These are phyloP conservation scores for Westerdykella aurantiaca DNA, from an alignment of 2,329 filamentous ascomycete species.

Conservation along the genomic window DNA sequence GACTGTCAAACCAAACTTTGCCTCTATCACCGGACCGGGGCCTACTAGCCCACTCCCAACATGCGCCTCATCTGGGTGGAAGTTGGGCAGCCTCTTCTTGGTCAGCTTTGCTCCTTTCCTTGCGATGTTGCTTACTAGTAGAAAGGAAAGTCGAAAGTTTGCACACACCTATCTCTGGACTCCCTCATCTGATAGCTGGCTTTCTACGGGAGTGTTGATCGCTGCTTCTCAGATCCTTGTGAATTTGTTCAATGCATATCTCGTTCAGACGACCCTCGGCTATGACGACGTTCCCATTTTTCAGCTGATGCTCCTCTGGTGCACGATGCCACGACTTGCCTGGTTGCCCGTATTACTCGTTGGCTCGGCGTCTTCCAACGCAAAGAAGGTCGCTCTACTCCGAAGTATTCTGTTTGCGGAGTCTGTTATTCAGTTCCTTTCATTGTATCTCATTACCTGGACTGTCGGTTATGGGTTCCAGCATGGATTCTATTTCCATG, in stretches of 20 bases:
- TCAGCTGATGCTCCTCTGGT: conserved; percentile 29
- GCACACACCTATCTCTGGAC: conserved; percentile 1
- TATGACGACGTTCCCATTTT: conserved; percentile 17
- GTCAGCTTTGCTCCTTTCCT: conserved; percentile 18
- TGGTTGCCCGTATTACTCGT: conserved; percentile 12
- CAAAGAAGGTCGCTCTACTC: too few relatives aligned
- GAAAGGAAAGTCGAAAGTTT: conserved; percentile 1
- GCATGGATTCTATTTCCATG: too few relatives aligned
- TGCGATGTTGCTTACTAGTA: conserved; percentile 6
- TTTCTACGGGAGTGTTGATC: conserved; percentile 14
- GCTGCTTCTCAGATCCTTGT: conserved; percentile 18
- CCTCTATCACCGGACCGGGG: conserved; percentile 1
- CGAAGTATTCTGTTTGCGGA: too few relatives aligned
- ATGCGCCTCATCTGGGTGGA: conserved; percentile 20
- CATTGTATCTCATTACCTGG: too few relatives aligned
- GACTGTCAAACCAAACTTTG: conserved; percentile 17
- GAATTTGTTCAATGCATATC: neutral
- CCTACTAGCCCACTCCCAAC: conserved; percentile 3
- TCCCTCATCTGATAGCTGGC: conserved; percentile 9
- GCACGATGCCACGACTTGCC: conserved; percentile 25
- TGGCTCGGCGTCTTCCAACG: too few relatives aligned
- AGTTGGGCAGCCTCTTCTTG: conserved; percentile 18
- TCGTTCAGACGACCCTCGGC: conserved; percentile 17
- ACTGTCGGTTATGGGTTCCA: too few relatives aligned
- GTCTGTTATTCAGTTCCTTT: too few relatives aligned